phyloP scores from a whole-genome alignment of 2,329 filamentous ascomycete species.

The Teratosphaeria epicoccoides region DNA sequence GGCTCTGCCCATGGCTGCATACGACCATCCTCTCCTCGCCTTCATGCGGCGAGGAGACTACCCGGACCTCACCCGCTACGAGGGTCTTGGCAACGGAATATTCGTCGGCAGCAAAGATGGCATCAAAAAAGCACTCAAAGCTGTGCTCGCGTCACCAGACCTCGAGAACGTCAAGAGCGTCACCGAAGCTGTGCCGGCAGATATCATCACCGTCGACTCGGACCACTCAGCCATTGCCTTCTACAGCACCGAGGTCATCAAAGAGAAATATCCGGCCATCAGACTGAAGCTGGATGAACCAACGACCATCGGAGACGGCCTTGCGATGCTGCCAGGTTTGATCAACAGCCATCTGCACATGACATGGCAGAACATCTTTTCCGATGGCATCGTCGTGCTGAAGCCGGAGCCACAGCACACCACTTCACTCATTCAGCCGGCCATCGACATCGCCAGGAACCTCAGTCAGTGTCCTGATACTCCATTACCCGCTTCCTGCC shows the following conservation, averaged over 20 bases:
- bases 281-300: conserved; percentile 48
- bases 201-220: conserved; percentile 55
- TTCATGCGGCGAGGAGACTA: conserved; percentile 69
- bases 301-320: conserved; percentile 45
- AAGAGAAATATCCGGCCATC: conserved; percentile 56
- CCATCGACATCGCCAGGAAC: conserved; percentile 60
- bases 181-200: conserved; percentile 48
- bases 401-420: conserved; percentile 71
- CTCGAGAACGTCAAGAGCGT: conserved; percentile 55
- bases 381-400: conserved; percentile 65
- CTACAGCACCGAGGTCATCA: conserved; percentile 57
- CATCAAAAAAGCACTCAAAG: conserved; percentile 33
- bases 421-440: conserved; percentile 58
- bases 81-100: conserved; percentile 58
- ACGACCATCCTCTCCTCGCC: conserved; percentile 59
- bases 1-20: conserved; percentile 72
- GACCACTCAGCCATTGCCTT: conserved; percentile 61
- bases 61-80: conserved; percentile 62
- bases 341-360: conserved; percentile 78
- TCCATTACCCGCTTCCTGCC: conserved; percentile 67
- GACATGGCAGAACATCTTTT: conserved; percentile 72
- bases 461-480: conserved; percentile 65
- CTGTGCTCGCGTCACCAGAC: conserved; percentile 33
- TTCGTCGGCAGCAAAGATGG: conserved; percentile 57
- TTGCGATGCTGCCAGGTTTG: conserved; percentile 57